These are phyloP conservation scores for Monosporozyma aerobia DNA, from an alignment of 805 yeast species.

Conservation along the genomic window DNA sequence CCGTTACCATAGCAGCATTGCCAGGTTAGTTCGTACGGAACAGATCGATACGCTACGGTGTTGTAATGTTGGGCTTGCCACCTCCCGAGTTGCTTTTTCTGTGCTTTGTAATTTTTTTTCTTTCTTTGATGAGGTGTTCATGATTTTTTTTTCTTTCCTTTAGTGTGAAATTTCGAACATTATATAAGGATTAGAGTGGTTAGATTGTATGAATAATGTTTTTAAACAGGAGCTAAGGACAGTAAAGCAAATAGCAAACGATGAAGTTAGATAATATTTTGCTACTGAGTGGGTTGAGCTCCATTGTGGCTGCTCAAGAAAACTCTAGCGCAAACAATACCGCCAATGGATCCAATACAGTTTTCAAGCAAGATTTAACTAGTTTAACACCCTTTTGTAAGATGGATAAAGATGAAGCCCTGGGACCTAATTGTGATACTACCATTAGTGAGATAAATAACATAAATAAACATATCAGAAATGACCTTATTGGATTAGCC, in stretches of 20 bases:
- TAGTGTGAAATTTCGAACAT: neutral
- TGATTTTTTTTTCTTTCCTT: neutral
- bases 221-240: no score
- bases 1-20: neutral
- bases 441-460: conserved; percentile 41
- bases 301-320: neutral
- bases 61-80: neutral
- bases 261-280: neutral
- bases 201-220: neutral
- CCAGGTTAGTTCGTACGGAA: neutral
- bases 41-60: no score
- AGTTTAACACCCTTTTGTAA: conserved; percentile 24
- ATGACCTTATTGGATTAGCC: conserved; percentile 49
- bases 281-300: neutral
- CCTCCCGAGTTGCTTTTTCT: neutral
- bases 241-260: neutral
- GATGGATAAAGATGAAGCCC: conserved; percentile 25
- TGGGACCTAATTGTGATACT: conserved; percentile 32
- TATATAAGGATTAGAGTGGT: neutral
- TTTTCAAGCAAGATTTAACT: neutral
- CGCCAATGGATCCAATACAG: neutral
- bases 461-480: conserved; percentile 44
- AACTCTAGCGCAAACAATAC: neutral
- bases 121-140: neutral
- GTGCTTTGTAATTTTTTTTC: neutral